Evolutionary conservation across 2,329 filamentous ascomycete genomes (phyloP).

Genomic region (Cladorrhinum sp.): DNA sequence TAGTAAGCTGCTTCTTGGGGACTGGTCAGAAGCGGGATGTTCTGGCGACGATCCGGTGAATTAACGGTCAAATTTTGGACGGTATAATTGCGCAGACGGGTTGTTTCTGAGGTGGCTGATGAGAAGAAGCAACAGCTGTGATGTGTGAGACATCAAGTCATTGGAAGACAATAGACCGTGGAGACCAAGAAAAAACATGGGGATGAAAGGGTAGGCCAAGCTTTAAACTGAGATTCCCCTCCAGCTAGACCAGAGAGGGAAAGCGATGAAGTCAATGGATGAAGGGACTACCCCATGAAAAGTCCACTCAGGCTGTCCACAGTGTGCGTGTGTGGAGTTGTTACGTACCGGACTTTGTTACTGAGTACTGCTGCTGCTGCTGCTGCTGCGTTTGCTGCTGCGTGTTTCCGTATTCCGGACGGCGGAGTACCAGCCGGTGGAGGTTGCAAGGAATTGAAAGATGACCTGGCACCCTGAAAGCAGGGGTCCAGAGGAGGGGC

Average conservation of each 20-base stretch:
- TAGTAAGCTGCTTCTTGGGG: slow-evolving; percentile 9
- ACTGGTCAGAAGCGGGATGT: slow-evolving; percentile 19
- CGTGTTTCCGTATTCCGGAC: neutral
- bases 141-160: too few relatives aligned
- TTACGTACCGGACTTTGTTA: neutral
- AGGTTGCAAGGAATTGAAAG: slow-evolving; percentile 5
- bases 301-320: neutral
- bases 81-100: slow-evolving; percentile 17
- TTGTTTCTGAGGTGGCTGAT: neutral
- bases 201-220: slow-evolving; percentile 18
- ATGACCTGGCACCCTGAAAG: slow-evolving; percentile 10
- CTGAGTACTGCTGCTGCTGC: too few relatives aligned
- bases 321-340: neutral
- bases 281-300: too few relatives aligned
- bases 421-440: slow-evolving; percentile 7
- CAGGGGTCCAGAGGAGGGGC: slow-evolving; percentile 16
- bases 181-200: slow-evolving; percentile 5
- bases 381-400: too few relatives aligned
- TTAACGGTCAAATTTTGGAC: slow-evolving; percentile 28
- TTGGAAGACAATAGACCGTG: slow-evolving; percentile 5
- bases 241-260: slow-evolving; percentile 10
- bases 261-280: slow-evolving; percentile 27
- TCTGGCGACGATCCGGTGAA: slow-evolving; percentile 27
- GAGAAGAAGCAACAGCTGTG: neutral
- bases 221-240: slow-evolving; percentile 21